These are phyloP conservation scores for Penicillium sclerotigenum DNA, from an alignment of 2,329 filamentous ascomycete species.

Conservation along the genomic window DNA sequence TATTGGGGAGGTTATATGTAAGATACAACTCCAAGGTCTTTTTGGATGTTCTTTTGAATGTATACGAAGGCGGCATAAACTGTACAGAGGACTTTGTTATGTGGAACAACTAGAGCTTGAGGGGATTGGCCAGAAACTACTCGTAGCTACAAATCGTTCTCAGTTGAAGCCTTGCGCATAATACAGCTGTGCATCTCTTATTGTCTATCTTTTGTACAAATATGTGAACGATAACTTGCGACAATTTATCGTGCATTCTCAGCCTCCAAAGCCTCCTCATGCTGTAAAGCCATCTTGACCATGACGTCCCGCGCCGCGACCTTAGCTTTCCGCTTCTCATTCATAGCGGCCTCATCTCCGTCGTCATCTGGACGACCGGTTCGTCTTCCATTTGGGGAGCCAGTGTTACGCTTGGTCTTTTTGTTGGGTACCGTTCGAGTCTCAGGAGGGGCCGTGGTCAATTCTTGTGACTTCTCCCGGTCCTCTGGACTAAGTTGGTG, in stretches of 20 bases:
- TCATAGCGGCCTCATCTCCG: conserved; percentile 8
- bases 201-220: conserved; percentile 1
- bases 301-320: conserved; percentile 35
- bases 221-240: neutral
- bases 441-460: neutral
- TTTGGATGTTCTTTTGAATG: too few relatives aligned
- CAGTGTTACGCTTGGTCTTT: conserved; percentile 3
- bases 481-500: neutral
- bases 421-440: neutral
- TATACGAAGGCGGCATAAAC: too few relatives aligned
- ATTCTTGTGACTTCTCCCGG: neutral
- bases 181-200: too few relatives aligned
- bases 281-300: conserved; percentile 38
- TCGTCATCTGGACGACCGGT: neutral
- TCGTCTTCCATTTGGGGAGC: neutral
- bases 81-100: too few relatives aligned
- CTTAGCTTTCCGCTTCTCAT: conserved; percentile 33
- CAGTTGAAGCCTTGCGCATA: neutral
- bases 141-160: neutral
- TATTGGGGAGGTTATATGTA: too few relatives aligned
- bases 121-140: neutral
- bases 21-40: too few relatives aligned
- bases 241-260: conserved; percentile 21
- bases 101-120: too few relatives aligned
- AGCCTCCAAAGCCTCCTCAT: conserved; percentile 40